A percentile compares a stretch with the other conserved stretches of the same genome.
phyloP scores from a whole-genome alignment of 2,329 filamentous ascomycete species.

The Lachnellula hyalina region DNA sequence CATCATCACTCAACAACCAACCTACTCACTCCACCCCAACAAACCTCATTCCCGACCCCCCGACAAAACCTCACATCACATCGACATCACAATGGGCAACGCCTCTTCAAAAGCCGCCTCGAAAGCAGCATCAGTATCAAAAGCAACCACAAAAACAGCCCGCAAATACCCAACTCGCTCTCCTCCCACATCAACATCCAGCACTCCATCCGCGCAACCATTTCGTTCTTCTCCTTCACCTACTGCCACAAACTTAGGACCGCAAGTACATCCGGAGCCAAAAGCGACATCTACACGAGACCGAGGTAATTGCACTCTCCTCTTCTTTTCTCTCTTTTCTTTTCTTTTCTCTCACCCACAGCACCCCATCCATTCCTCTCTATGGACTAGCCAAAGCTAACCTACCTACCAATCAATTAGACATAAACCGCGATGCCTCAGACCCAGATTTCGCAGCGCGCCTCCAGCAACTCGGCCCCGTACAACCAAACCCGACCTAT shows the following conservation, averaged over 20 bases:
- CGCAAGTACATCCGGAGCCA: conserved; percentile 11
- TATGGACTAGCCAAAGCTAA: background rate
- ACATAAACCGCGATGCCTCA: conserved; percentile 9
- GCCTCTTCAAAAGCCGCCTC: conserved; percentile 9
- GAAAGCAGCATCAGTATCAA: conserved; percentile 15
- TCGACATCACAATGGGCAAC: background rate
- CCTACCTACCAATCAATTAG: conserved; percentile 1
- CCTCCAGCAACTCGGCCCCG: conserved; percentile 25
- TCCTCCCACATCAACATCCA: conserved; percentile 10
- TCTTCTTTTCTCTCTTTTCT: background rate
- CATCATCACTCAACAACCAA: too few relatives aligned
- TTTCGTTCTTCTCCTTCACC: background rate
- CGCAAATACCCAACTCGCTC: conserved; percentile 29
- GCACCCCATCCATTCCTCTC: background rate
- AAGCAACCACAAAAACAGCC: conserved; percentile 12
- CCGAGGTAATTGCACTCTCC: conserved; percentile 10
- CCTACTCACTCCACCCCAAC: too few relatives aligned
- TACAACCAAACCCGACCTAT: conserved; percentile 25
- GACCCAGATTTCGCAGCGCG: conserved; percentile 20
- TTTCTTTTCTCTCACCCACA: background rate
- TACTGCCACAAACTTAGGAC: conserved; percentile 3
- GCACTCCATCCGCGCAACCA: conserved; percentile 6
- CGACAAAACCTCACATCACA: too few relatives aligned
- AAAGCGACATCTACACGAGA: conserved; percentile 4
- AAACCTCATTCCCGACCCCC: too few relatives aligned